Evolutionary conservation across 257 asterid species (phyloP).

Genomic region (Jaltomata sinuosa): DNA sequence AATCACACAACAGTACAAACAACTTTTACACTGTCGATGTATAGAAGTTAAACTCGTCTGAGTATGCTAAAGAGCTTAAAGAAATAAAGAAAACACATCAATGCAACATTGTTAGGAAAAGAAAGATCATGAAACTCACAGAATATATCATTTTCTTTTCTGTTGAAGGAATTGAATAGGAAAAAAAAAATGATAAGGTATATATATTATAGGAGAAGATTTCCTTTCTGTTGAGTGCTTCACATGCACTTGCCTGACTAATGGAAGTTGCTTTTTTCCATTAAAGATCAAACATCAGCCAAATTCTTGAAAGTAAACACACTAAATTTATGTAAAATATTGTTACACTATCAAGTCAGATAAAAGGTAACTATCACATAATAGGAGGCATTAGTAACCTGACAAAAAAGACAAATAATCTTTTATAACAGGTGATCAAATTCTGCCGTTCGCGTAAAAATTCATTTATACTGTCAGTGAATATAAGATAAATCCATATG

Average conservation of each 20-base stretch:
- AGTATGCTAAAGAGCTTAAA: not conserved
- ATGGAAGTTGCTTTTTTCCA: not conserved
- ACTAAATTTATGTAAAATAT: not conserved
- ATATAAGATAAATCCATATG: not conserved
- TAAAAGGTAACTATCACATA: not conserved
- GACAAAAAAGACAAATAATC: not conserved
- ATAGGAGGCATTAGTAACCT: not conserved
- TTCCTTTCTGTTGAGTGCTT: not conserved
- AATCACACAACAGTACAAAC: no score
- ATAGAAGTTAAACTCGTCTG: no score
- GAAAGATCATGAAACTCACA: not conserved
- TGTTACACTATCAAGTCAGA: not conserved
- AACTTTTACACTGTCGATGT: no score
- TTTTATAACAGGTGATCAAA: not conserved
- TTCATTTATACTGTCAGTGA: not conserved
- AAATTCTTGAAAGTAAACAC: not conserved
- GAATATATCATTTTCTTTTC: not conserved
- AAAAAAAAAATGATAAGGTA: not conserved
- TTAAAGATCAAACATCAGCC: not conserved
- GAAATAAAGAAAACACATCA: not conserved
- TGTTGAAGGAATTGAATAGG: not conserved
- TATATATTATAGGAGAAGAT: not conserved
- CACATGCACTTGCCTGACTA: not conserved
- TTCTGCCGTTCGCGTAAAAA: not conserved
- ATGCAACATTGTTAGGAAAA: not conserved